A percentile compares a stretch with the other conserved stretches of the same genome.
Evolutionary conservation across 73 alveolate species (phyloP).

Genomic region (Symbiodinium natans): DNA sequence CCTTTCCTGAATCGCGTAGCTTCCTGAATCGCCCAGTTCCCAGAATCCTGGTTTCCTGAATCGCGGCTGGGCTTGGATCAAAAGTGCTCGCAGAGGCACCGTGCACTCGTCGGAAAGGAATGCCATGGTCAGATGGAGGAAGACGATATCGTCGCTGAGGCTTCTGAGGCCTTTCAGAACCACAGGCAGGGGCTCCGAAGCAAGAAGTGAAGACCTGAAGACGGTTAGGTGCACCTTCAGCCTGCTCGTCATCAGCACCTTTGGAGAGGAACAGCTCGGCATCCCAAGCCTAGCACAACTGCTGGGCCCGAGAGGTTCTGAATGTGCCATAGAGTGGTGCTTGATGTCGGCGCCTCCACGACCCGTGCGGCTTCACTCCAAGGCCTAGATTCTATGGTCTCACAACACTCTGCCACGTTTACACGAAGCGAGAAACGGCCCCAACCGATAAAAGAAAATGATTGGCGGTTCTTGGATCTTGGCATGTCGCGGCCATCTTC

Average conservation of each 20-base stretch:
- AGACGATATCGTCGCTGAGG: constrained; percentile 86
- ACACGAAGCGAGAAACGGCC: neutral
- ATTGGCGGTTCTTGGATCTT: neutral
- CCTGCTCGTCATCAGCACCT: constrained; percentile 66
- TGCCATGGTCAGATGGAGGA: constrained; percentile 76
- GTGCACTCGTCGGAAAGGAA: constrained; percentile 86
- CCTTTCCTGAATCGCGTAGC: no score
- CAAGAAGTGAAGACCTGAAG: neutral
- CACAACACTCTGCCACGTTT: neutral
- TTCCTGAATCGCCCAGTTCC: no score
- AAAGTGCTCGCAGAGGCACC: no score
- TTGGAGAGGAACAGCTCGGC: constrained; percentile 70
- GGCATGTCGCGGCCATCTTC: constrained; percentile 89
- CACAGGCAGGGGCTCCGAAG: neutral
- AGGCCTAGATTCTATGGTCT: neutral
- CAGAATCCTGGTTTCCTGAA: no score
- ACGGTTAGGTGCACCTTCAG: neutral
- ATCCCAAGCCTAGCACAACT: constrained; percentile 19
- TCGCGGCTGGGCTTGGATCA: no score
- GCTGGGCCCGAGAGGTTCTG: neutral
- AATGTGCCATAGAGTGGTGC: neutral
- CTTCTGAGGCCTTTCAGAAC: constrained; percentile 40
- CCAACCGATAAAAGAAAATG: neutral
- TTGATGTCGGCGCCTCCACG: constrained; percentile 31
- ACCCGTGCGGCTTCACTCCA: constrained; percentile 78